Evolutionary conservation across 768 basidiomycete species (phyloP).

Genomic region (Panaeolus cyanescens): DNA sequence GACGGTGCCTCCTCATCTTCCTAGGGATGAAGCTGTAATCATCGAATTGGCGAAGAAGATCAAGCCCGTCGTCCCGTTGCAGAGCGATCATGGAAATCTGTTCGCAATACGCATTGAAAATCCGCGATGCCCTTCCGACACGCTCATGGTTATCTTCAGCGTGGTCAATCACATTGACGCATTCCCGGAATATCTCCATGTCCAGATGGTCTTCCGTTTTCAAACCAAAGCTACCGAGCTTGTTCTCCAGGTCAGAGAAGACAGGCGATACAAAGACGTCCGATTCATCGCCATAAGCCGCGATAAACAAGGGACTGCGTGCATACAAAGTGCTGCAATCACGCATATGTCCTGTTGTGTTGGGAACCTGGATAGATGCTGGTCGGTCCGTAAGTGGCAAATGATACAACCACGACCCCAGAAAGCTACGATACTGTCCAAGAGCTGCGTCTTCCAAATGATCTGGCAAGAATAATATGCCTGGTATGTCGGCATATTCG

Average conservation of each 20-base stretch:
- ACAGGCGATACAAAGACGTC: conserved; percentile 29
- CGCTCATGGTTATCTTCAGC: conserved; percentile 16
- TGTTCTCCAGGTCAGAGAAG: conserved; percentile 29
- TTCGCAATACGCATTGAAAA: conserved; percentile 36
- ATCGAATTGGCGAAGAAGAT: conserved; percentile 34
- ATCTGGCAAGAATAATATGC: conserved; percentile 11
- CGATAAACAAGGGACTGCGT: conserved; percentile 34
- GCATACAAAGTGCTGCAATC: conserved; percentile 28
- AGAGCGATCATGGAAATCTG: conserved; percentile 30
- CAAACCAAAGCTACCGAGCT: conserved; percentile 31
- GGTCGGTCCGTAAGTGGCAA: conserved; percentile 6
- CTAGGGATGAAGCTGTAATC: conserved; percentile 43
- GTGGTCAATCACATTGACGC: conserved; percentile 32
- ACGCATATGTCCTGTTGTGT: conserved; percentile 21
- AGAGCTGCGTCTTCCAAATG: conserved; percentile 7
- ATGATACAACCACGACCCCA: conserved; percentile 12
- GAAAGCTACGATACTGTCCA: conserved; percentile 14
- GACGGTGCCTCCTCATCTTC: conserved; percentile 15
- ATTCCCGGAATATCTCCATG: conserved; percentile 34
- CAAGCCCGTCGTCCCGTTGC: not conserved
- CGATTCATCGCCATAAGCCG: conserved; percentile 33
- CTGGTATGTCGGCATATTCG: conserved; percentile 6
- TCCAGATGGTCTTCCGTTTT: conserved; percentile 27
- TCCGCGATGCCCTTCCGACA: conserved; percentile 24
- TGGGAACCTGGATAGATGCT: conserved; percentile 31